phyloP scores from a whole-genome alignment of 192 early-diverging fungal species.

The Linnemannia elongata region DNA sequence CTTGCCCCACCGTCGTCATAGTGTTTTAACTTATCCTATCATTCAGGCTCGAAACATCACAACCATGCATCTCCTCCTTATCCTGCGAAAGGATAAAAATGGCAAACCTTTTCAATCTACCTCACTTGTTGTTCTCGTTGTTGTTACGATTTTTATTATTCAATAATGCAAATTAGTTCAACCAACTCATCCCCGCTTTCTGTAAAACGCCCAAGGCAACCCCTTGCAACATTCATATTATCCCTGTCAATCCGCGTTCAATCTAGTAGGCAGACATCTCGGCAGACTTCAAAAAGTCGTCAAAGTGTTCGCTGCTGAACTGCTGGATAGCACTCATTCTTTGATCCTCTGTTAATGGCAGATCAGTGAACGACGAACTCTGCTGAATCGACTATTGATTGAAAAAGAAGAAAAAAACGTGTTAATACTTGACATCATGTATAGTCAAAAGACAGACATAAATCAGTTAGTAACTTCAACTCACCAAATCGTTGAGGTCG shows the following conservation, averaged over 20 bases:
- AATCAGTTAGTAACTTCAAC: not conserved
- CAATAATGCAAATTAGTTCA: not conserved
- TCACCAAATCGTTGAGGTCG: conserved; percentile 37
- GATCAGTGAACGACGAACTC: conserved; percentile 13
- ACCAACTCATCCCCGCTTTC: not conserved
- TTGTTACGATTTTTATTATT: conserved; percentile 9
- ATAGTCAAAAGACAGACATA: not conserved
- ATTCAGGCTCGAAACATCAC: not conserved
- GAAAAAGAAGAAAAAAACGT: not conserved
- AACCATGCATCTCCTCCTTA: not conserved
- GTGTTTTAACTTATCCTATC: not conserved
- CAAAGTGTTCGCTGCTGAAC: conserved; percentile 52
- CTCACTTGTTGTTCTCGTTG: not conserved
- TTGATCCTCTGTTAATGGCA: conserved; percentile 39
- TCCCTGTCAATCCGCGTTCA: not conserved
- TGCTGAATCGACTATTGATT: conserved; percentile 30
- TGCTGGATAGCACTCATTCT: conserved; percentile 42
- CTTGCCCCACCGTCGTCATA: not conserved
- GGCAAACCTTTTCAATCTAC: not conserved
- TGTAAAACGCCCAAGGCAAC: not conserved
- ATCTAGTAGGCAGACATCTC: conserved; percentile 32
- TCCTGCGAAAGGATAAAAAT: not conserved
- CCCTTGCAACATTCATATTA: not conserved
- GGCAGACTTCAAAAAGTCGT: conserved; percentile 39
- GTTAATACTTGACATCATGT: not conserved